Evolutionary conservation across 108 stramenopile genomes (phyloP).

Genomic region (Cyclotella distinguenda): DNA sequence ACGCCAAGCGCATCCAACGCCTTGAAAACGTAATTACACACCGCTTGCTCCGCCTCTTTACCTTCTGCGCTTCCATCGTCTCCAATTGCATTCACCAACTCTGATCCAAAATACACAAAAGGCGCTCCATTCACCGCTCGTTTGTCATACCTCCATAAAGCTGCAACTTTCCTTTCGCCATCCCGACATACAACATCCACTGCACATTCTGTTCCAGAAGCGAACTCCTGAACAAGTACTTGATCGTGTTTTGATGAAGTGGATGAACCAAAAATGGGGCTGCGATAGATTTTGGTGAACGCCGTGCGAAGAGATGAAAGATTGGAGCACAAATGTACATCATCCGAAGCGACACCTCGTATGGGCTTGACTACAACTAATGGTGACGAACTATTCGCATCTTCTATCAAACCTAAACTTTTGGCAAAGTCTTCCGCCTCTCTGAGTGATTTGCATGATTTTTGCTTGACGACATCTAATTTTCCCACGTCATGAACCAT

Average conservation of each 20-base stretch:
- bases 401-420: slow-evolving; percentile 40
- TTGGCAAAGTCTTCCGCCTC: slow-evolving; percentile 75
- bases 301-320: slow-evolving; percentile 63
- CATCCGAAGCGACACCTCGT: slow-evolving; percentile 90
- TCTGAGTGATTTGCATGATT: slow-evolving; percentile 56
- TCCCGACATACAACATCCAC: slow-evolving; percentile 86
- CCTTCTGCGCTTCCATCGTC: slow-evolving; percentile 19
- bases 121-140: slow-evolving; percentile 81
- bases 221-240: slow-evolving; percentile 81
- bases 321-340: slow-evolving; percentile 82
- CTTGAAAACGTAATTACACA: slow-evolving; percentile 57
- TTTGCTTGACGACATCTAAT: slow-evolving; percentile 78
- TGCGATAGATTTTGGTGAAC: slow-evolving; percentile 70
- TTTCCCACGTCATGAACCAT: slow-evolving; percentile 36
- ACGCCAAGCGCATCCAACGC: slow-evolving; percentile 66
- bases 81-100: slow-evolving; percentile 54
- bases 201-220: slow-evolving; percentile 86
- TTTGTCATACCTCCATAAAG: slow-evolving; percentile 96
- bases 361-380: slow-evolving; percentile 84
- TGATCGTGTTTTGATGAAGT: slow-evolving; percentile 68
- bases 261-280: slow-evolving; percentile 81
- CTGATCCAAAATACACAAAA: slow-evolving; percentile 86
- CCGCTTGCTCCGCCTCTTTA: slow-evolving; percentile 37
- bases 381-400: slow-evolving; percentile 3
- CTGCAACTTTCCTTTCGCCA: slow-evolving; percentile 91